Percentiles rank a stretch among this genome's conserved stretches.
Evolutionary conservation across 371 early-diverging fungal species (phyloP).

Genomic region (Mortierella sp.): DNA sequence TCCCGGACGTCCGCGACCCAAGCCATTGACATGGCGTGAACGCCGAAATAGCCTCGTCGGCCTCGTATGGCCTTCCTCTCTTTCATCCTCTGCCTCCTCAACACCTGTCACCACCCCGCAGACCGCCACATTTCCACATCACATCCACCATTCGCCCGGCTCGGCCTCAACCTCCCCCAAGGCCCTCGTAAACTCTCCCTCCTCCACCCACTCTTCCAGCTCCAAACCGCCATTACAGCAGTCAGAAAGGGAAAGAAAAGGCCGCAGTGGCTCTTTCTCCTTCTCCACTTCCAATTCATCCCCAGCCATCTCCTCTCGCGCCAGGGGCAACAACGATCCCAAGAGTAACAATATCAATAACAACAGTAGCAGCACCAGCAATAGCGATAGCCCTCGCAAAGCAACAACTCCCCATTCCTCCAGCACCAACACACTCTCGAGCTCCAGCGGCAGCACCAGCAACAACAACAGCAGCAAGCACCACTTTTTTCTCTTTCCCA

Average conservation of each 20-base stretch:
- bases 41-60: constrained; percentile 44
- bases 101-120: constrained; percentile 35
- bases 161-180: constrained; percentile 28
- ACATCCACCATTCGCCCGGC: background rate
- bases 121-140: constrained; percentile 27
- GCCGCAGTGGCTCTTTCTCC: constrained; percentile 53
- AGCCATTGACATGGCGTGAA: constrained; percentile 46
- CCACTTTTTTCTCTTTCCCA: constrained; percentile 31
- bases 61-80: constrained; percentile 42
- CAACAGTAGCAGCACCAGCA: constrained; percentile 24
- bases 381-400: constrained; percentile 11
- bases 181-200: background rate
- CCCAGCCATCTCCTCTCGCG: constrained; percentile 27
- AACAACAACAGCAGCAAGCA: constrained; percentile 15
- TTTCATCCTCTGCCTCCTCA: constrained; percentile 28
- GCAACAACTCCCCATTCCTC: constrained; percentile 12
- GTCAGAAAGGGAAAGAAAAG: constrained; percentile 31
- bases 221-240: constrained; percentile 38
- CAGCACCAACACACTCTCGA: constrained; percentile 7
- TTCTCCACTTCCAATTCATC: constrained; percentile 39
- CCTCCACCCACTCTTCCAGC: background rate
- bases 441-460: constrained; percentile 4
- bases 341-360: constrained; percentile 28
- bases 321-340: constrained; percentile 40
- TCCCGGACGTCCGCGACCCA: constrained; percentile 35